phyloP scores from a whole-genome alignment of 495 filamentous ascomycete genomes.

The Penicillium arizonense region DNA sequence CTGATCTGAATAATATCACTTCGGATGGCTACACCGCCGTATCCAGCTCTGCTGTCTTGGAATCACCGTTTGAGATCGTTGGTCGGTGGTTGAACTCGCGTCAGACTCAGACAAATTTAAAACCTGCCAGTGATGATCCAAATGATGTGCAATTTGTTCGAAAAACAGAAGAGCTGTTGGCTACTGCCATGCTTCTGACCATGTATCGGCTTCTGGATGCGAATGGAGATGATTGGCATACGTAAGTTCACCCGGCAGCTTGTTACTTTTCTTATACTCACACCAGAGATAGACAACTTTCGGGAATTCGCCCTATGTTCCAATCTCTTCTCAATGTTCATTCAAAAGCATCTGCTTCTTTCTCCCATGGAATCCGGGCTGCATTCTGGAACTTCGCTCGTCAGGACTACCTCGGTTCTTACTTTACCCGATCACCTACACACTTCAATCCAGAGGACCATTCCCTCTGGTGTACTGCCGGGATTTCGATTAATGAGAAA shows the following conservation, averaged over 20 bases:
- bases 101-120: conserved; percentile 1
- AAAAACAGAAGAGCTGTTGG: conserved; percentile 34
- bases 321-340: conserved; percentile 23
- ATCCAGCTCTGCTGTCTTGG: conserved; percentile 36
- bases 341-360: conserved; percentile 3
- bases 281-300: conserved; percentile 25
- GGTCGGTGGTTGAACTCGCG: conserved; percentile 25
- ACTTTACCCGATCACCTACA: conserved; percentile 33
- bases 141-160: conserved; percentile 13
- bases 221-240: conserved; percentile 36
- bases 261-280: conserved; percentile 1
- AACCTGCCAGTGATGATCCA: conserved; percentile 2
- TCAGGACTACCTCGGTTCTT: conserved; percentile 39
- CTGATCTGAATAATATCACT: conserved; percentile 25
- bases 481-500: conserved; percentile 31
- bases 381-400: conserved; percentile 44
- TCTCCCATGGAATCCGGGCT: conserved; percentile 33
- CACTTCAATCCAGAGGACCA: conserved; percentile 32
- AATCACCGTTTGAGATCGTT: conserved; percentile 33
- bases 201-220: conserved; percentile 36
- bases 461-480: conserved; percentile 35
- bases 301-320: conserved; percentile 30
- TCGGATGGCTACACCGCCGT: conserved; percentile 33
- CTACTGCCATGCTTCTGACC: conserved; percentile 28
- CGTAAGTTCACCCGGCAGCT: conserved; percentile 19